These are phyloP conservation scores for Triticum monococcum DNA, from an alignment of 176 grass and related monocot genomes.

Conservation along the genomic window DNA sequence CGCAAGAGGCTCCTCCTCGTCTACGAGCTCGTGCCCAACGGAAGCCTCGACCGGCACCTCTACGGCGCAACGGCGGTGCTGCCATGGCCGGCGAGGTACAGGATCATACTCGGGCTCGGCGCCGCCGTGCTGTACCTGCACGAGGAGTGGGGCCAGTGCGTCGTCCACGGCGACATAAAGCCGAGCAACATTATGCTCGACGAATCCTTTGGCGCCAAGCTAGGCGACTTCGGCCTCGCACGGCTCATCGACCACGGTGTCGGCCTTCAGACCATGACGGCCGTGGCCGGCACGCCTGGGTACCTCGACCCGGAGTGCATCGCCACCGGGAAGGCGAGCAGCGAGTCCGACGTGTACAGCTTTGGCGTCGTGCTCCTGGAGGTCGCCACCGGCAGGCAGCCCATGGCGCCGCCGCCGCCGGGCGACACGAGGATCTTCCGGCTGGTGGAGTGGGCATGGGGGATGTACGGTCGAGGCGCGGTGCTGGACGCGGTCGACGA, in stretches of 20 bases:
- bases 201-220: conserved; percentile 2
- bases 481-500: conserved; percentile 31
- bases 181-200: background rate
- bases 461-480: background rate
- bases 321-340: background rate
- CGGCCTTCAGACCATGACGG: background rate
- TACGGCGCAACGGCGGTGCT: background rate
- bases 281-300: background rate
- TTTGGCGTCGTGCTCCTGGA: conserved; percentile 80
- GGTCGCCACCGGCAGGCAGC: background rate
- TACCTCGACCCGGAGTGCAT: background rate
- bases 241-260: conserved; percentile 42
- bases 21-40: conserved; percentile 18
- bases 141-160: background rate
- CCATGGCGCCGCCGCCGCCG: background rate
- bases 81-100: background rate
- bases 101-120: background rate
- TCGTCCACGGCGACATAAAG: background rate
- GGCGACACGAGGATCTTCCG: background rate
- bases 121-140: background rate
- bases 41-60: conserved; percentile 40
- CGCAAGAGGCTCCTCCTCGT: conserved; percentile 5
- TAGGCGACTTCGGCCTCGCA: conserved; percentile 60
- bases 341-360: conserved; percentile 56
- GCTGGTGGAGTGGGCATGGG: conserved; percentile 35